Percentiles rank a stretch among this genome's conserved stretches.
These are phyloP conservation scores for Metschnikowia gelsemii DNA, from an alignment of 805 yeast genomes.

Conservation along the genomic window DNA sequence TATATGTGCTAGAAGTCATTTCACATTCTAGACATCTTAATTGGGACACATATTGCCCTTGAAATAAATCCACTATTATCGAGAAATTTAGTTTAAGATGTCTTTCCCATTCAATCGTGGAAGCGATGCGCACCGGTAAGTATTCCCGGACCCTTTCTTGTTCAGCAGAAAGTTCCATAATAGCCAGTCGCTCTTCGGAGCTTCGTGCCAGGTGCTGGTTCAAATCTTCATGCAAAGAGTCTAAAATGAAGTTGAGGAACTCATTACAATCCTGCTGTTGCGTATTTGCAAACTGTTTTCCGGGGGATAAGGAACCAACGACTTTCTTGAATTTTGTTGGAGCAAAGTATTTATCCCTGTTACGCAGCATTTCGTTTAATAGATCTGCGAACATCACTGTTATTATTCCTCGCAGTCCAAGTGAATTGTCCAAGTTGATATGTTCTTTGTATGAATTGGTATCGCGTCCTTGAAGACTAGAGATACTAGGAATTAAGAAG, in stretches of 20 bases:
- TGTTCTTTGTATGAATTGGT: conserved; percentile 58
- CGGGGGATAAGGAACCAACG: conserved; percentile 63
- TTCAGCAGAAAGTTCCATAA: conserved; percentile 50
- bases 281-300: conserved; percentile 55
- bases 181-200: conserved; percentile 33
- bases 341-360: conserved; percentile 47
- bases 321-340: conserved; percentile 67
- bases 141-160: conserved; percentile 74
- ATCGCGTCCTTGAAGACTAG: not conserved
- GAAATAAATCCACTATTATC: conserved; percentile 74
- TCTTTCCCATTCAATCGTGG: conserved; percentile 90
- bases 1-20: conserved; percentile 80
- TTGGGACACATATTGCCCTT: conserved; percentile 85
- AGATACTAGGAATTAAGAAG: conserved; percentile 48
- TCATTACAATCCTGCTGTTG: conserved; percentile 89
- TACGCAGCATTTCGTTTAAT: conserved; percentile 51
- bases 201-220: conserved; percentile 53
- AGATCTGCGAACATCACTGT: conserved; percentile 68
- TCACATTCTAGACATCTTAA: conserved; percentile 71
- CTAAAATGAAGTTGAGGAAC: conserved; percentile 70
- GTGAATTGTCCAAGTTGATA: conserved; percentile 66
- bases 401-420: conserved; percentile 80
- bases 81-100: conserved; percentile 78
- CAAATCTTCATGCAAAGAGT: conserved; percentile 79
- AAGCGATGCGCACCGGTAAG: conserved; percentile 74